Evolutionary conservation across 768 basidiomycete species (phyloP), one percentile per base, ranked within the genome.

Genomic region (Antrodiella citrinella): DNA sequence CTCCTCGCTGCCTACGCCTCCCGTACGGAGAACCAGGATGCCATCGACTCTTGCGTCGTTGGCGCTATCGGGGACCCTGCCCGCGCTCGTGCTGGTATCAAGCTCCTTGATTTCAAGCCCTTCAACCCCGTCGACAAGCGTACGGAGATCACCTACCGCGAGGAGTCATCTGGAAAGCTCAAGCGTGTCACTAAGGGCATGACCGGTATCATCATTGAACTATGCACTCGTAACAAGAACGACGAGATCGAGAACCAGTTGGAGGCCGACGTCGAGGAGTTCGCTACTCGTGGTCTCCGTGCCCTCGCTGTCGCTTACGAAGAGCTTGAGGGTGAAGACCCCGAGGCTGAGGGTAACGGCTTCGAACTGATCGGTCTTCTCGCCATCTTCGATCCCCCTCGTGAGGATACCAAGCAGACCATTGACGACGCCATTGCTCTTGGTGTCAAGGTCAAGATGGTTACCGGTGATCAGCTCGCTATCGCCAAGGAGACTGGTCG

Each of bases 181-280:
- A 96, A 95, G 82, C 91, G 95, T 62, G 95, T 95, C 62, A 96
- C 95, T 66, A 98, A 98, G 85, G 95, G 95, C 67, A 98, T 98
- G 95, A 98, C 95, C 41, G 95, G 93, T 74, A 87, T 91, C 69
- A 92, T 97, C 75, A 93, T 96, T 64, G 91, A 95, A 51, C 86
- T 96, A 45, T 97, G 94, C 82, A 77, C 89, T 20, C 89, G 95
- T 66, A 94, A 96, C 86, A 97, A 97, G 82, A 89, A 90, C 38
- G 84, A 89, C 10, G 91, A 91, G 54, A 58, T 92, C 41, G 94
- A 98, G 79, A 82, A 88, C 72, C 79, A 75, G 59, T 85, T 98
- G 51, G 92, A 97, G 75, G 76, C 80, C 54, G 95, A 98, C 63
- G 95, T 98, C 47, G 92, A 97, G 71, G 94, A 95, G 66, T 97